Evolutionary conservation across 805 yeast genomes (phyloP), one percentile per base, ranked within the genome.

Genomic region (Spathaspora hagerdaliae): DNA sequence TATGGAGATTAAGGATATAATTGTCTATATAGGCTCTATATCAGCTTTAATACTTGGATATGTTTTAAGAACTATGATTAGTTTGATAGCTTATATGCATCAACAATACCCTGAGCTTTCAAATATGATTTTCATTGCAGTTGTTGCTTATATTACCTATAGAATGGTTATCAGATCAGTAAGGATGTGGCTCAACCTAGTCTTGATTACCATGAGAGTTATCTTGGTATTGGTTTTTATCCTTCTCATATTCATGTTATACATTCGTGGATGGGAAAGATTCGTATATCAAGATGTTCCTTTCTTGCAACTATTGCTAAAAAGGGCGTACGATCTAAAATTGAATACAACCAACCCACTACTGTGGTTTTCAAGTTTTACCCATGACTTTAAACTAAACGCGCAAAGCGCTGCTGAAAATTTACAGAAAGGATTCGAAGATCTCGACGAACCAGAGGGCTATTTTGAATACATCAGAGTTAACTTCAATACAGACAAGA

Each of bases 231-330:
- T 60, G 34, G 33, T 51, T 1, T 32, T 58, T 29, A 31, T 60
- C 9, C 13, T 45, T 27, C 12, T 55, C 7, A 49, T 49, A 5
- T 45, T 54, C 15, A 35, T 53, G 14, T 39, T 61, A 1, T 61
- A 60, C 40, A 37, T 58, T 11, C 48, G 67, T 34, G 66, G 67
- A 1, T 50, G 50, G 46, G 44, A 48, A 14, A 40, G 50, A 5
- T 49, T 61, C n/a, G 43, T 59, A 33, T 40, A 54, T 11, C 52
- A 54, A 35, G 58, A 53, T 43, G 8, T 52, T 5, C 56, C 54
- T 12, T 48, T 49, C 39, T 19, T 48, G 6, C 43, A 51, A 33
- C 38, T 31, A 10, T 8, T 14, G 8, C 35, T 4, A 26, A 31
- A 27, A 27, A 12, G 29, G 14, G 24, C 19, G 7, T 34, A 32